Evolutionary conservation across 768 basidiomycete genomes (phyloP).

Genomic region (Collybia sp.): DNA sequence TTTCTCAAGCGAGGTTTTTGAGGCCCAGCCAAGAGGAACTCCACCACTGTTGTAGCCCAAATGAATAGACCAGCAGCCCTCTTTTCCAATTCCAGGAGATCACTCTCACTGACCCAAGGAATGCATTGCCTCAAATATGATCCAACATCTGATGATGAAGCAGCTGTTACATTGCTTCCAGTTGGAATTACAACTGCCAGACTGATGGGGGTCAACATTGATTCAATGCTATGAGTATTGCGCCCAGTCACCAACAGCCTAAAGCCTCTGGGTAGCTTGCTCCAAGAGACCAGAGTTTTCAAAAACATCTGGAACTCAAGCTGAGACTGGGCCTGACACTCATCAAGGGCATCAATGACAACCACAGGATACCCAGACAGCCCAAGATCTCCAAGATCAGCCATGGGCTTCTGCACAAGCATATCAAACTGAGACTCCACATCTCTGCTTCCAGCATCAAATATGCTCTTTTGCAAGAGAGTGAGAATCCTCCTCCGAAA

Average conservation of each 20-base stretch:
- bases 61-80: too few species aligned
- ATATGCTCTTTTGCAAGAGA: too few species aligned
- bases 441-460: too few species aligned
- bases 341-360: too few species aligned
- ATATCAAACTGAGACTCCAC: not conserved
- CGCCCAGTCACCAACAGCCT: constrained; percentile 17
- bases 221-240: constrained; percentile 9
- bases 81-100: constrained; percentile 3
- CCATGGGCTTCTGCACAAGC: not conserved
- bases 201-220: not conserved
- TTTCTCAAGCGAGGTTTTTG: constrained; percentile 1
- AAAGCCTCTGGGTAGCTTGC: constrained; percentile 3
- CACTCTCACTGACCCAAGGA: not conserved
- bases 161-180: too few species aligned
- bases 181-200: not conserved
- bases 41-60: too few species aligned
- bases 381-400: constrained; percentile 6
- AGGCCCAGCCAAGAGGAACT: constrained; percentile 11
- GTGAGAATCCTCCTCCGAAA: too few species aligned
- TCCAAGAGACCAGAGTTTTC: too few species aligned
- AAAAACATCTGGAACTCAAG: too few species aligned
- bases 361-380: too few species aligned
- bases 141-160: too few species aligned
- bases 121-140: not conserved
- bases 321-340: too few species aligned